phyloP scores from a whole-genome alignment of 176 grass and related monocot genomes.

The Zoysia japonica region DNA sequence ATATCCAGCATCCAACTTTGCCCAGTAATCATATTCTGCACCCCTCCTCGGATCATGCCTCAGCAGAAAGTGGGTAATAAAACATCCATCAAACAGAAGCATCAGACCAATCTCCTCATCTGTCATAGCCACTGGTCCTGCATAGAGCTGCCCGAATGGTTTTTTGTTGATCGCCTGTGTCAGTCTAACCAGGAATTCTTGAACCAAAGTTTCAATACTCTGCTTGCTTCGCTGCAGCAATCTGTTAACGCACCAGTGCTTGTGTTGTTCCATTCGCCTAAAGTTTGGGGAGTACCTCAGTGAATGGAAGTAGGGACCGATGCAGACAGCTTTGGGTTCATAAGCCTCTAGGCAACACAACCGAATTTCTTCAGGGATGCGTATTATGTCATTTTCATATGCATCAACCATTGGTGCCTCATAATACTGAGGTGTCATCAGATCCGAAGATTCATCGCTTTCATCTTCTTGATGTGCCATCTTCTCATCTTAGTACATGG shows the following conservation, averaged over 20 bases:
- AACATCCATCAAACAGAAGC: slow-evolving; percentile 38
- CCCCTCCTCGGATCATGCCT: slow-evolving; percentile 10
- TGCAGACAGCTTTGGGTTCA: slow-evolving; percentile 23
- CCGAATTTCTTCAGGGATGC: slow-evolving; percentile 17
- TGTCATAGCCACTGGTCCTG: slow-evolving; percentile 7
- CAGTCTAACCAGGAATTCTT: slow-evolving; percentile 12
- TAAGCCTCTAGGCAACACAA: slow-evolving; percentile 13
- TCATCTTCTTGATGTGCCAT: slow-evolving; percentile 3
- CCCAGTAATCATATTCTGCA: background rate
- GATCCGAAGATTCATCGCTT: slow-evolving; percentile 14
- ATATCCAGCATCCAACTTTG: slow-evolving; percentile 20
- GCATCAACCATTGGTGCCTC: background rate
- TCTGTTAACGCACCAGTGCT: background rate
- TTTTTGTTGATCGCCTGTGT: background rate
- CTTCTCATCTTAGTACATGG: background rate
- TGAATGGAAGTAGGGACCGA: slow-evolving; percentile 12
- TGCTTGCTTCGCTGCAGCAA: slow-evolving; percentile 3
- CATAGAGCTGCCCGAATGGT: slow-evolving; percentile 16
- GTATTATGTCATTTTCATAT: background rate
- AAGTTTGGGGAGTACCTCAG: slow-evolving; percentile 17
- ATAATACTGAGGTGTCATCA: background rate
- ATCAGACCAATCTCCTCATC: slow-evolving; percentile 17
- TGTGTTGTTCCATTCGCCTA: slow-evolving; percentile 16
- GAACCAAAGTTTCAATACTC: slow-evolving; percentile 13
- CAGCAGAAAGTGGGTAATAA: slow-evolving; percentile 8